Evolutionary conservation across 208 protist species (phyloP).

Genomic region (Wallacemonas sp.): DNA sequence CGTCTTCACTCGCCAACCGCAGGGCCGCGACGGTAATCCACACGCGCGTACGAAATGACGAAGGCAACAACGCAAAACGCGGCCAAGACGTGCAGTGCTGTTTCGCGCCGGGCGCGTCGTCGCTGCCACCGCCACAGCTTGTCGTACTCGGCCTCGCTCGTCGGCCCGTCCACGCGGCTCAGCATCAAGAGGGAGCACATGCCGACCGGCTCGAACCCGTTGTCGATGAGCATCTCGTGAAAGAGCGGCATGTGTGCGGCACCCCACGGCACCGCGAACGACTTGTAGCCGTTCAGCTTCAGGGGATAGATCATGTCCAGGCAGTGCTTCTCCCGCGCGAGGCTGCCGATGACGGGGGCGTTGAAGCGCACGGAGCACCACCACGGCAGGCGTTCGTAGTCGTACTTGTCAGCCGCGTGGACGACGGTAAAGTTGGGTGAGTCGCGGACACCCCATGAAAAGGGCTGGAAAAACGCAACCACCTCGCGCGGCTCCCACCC

Average conservation of each 20-base stretch:
- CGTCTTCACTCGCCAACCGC: not conserved
- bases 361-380: conserved; percentile 85
- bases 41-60: conserved; percentile 26
- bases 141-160: conserved; percentile 71
- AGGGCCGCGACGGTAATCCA: conserved; percentile 11
- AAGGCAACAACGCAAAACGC: conserved; percentile 26
- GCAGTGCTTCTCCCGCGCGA: conserved; percentile 78
- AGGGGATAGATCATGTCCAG: conserved; percentile 76
- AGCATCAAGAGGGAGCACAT: conserved; percentile 74
- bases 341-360: conserved; percentile 62
- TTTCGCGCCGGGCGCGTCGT: conserved; percentile 24
- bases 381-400: conserved; percentile 82
- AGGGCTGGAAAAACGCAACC: conserved; percentile 80
- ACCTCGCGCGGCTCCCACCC: conserved; percentile 83
- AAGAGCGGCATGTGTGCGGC: conserved; percentile 86
- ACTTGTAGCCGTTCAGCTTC: conserved; percentile 60
- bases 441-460: conserved; percentile 85
- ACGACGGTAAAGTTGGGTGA: conserved; percentile 76
- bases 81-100: conserved; percentile 26
- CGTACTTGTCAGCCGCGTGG: conserved; percentile 87
- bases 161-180: conserved; percentile 60
- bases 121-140: conserved; percentile 48
- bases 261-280: conserved; percentile 85
- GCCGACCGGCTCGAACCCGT: conserved; percentile 68
- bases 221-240: conserved; percentile 84